A percentile compares a stretch with the other conserved stretches of the same genome.
phyloP scores from a whole-genome alignment of 129 eudicot species.

The Tagetes erecta region DNA sequence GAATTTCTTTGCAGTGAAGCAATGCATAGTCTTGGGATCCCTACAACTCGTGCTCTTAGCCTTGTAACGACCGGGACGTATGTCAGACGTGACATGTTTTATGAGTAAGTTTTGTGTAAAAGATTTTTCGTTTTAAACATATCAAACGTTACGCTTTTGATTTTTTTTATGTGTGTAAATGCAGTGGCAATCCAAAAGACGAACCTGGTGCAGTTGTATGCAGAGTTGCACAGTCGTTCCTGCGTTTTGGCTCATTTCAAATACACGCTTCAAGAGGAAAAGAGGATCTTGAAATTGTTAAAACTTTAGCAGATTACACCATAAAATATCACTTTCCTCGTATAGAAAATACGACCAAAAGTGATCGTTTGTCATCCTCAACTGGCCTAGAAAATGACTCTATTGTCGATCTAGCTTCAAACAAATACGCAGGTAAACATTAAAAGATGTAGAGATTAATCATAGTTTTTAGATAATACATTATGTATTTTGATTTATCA shows the following conservation, averaged over 20 bases:
- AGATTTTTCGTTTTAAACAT: neutral
- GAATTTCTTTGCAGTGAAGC: conserved; percentile 99
- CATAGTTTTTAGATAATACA: neutral
- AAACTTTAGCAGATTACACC: conserved; percentile 80
- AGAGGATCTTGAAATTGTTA: conserved; percentile 73
- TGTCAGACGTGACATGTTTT: conserved; percentile 90
- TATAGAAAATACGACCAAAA: conserved; percentile 67
- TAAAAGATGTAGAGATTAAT: neutral
- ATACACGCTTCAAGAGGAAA: conserved; percentile 88
- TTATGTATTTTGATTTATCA: conserved; percentile 31
- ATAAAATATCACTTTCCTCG: conserved; percentile 90
- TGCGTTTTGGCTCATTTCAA: conserved; percentile 96
- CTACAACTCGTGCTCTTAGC: conserved; percentile 96
- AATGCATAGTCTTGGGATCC: conserved; percentile 84
- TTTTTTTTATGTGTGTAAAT: conserved; percentile 9
- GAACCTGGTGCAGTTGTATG: conserved; percentile 98
- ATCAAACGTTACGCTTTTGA: neutral
- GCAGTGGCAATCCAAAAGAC: conserved; percentile 98
- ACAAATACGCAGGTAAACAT: conserved; percentile 83
- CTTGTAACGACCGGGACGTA: conserved; percentile 86
- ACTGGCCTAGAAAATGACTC: conserved; percentile 71
- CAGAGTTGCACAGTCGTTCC: conserved; percentile 93
- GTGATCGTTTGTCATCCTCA: conserved; percentile 74
- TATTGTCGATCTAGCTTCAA: conserved; percentile 86
- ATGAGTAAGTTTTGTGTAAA: conserved; percentile 61